Percentiles rank a stretch among this genome's conserved stretches.
phyloP scores from a whole-genome alignment of 441 rosid genomes.

The Erodium texanum region DNA sequence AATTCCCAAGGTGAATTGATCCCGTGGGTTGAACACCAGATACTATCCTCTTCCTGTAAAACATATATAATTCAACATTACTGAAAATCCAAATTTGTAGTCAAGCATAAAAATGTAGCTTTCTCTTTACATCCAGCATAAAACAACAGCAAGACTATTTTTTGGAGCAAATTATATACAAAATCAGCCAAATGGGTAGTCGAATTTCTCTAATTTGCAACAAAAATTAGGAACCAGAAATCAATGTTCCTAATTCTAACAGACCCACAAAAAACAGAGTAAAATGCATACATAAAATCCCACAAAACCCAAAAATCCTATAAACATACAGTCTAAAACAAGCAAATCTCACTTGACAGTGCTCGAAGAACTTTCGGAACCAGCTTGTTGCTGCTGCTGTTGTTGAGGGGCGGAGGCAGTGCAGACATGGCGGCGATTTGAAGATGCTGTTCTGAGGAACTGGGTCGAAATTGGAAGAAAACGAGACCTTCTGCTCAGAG shows the following conservation, averaged over 20 bases:
- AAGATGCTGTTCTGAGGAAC: conserved; percentile 10
- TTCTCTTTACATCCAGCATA: not conserved
- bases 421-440: conserved; percentile 22
- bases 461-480: not conserved
- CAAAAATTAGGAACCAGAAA: not conserved
- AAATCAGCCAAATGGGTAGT: not conserved
- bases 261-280: no score
- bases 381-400: conserved; percentile 13
- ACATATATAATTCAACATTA: not conserved
- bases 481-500: not conserved
- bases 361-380: conserved; percentile 34
- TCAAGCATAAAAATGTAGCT: not conserved
- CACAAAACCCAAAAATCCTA: not conserved
- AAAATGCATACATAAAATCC: not conserved
- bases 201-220: not conserved
- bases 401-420: conserved; percentile 28
- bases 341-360: conserved; percentile 29
- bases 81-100: not conserved
- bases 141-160: not conserved
- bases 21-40: conserved; percentile 97
- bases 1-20: conserved; percentile 79
- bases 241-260: not conserved
- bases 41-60: conserved; percentile 62
- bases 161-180: not conserved
- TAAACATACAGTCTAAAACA: not conserved